Percentiles rank a stretch among this genome's conserved stretches.
Conservation (phyloP, 371 early-diverging fungal genomes). For the Amoeboradix gromovi region DNA sequence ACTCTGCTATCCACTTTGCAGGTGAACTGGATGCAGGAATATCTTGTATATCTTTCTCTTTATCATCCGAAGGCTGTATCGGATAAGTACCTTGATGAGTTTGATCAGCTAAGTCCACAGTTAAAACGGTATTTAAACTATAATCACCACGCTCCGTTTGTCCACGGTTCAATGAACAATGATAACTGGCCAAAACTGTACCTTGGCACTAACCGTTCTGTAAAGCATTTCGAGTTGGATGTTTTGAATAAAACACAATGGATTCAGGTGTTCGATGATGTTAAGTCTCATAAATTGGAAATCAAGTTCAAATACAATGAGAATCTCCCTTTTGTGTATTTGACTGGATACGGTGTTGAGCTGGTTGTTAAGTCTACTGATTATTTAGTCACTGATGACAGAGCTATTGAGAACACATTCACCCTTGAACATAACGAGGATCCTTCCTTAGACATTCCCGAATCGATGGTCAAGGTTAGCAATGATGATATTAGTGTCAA, state of each 20-base stretch:
- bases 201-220: neutral
- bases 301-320: neutral
- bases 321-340: neutral
- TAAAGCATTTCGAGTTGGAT: neutral
- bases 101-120: neutral
- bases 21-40: neutral
- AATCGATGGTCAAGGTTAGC: neutral
- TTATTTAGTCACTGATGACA: conserved; percentile 72
- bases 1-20: neutral
- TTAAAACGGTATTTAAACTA: neutral
- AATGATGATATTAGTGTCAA: neutral
- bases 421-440: neutral
- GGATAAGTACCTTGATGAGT: neutral
- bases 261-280: neutral
- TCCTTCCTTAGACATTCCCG: neutral
- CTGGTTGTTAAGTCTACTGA: conserved; percentile 70
- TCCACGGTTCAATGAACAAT: neutral
- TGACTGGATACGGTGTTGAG: conserved; percentile 57
- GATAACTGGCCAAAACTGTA: neutral
- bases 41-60: neutral
- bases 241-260: neutral
- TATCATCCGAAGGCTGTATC: neutral
- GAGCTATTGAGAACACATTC: conserved; percentile 6
- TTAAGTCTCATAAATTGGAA: neutral
- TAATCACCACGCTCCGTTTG: neutral